Percentiles rank a stretch among this genome's conserved stretches.
These are phyloP conservation scores for Trametes cinnabarina DNA, from an alignment of 768 basidiomycete species.

Conservation along the genomic window DNA sequence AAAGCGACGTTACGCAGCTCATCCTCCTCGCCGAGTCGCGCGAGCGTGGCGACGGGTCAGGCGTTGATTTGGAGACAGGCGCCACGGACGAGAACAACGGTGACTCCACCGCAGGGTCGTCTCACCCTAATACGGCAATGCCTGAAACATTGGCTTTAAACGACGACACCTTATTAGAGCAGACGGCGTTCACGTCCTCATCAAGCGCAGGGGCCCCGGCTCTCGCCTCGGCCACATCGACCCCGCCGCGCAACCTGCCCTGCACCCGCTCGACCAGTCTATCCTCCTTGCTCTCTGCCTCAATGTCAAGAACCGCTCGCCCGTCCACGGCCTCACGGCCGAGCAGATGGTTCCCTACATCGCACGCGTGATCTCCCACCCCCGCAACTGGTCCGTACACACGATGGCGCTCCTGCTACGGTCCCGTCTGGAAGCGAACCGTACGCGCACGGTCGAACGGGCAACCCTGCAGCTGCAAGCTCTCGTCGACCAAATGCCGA, in stretches of 20 bases:
- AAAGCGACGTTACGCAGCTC: conserved; percentile 81
- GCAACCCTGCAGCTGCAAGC: conserved; percentile 92
- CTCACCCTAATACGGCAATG: conserved; percentile 32
- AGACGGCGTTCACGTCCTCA: conserved; percentile 87
- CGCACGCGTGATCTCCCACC: conserved; percentile 82
- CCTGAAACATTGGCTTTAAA: conserved; percentile 86
- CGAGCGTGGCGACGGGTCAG: conserved; percentile 11
- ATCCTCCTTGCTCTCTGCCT: conserved; percentile 90
- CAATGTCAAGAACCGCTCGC: conserved; percentile 86
- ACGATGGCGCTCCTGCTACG: conserved; percentile 95
- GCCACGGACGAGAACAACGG: conserved; percentile 4
- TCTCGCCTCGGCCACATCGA: conserved; percentile 68
- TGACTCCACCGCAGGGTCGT: neutral
- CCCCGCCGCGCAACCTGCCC: conserved; percentile 77
- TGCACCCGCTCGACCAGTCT: conserved; percentile 92
- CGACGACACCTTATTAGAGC: conserved; percentile 95
- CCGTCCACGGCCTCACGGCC: conserved; percentile 82
- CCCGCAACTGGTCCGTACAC: conserved; percentile 93
- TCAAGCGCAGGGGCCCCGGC: conserved; percentile 40
- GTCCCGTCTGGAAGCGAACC: conserved; percentile 82
- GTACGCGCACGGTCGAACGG: conserved; percentile 92
- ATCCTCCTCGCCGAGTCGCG: conserved; percentile 91
- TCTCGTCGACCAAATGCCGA: conserved; percentile 95
- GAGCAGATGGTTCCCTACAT: conserved; percentile 95
- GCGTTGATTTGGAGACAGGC: neutral